Base-by-base conservation (phyloP, 1,284 basidiomycete genomes). In the Pseudozyma sp. region DNA sequence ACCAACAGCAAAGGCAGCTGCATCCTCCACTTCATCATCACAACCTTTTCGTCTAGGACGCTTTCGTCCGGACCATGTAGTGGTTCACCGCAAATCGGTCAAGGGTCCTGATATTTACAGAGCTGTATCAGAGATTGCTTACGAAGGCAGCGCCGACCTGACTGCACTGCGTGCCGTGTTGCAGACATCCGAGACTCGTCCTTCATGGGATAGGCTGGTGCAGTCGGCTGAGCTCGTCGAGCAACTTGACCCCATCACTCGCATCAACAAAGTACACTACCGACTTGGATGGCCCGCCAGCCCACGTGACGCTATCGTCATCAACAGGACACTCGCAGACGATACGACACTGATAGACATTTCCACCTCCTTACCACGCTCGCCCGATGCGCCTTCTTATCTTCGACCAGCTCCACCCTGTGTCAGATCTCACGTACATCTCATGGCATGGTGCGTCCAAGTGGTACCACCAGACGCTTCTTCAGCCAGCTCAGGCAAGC, bases 401-500 rank as follows among this genome's bases (percentile, higher is more conserved):
- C 88, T 99, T 50, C 90, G 95, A 70, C 95, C 96, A 0, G 91
- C 94, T 3, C 96, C 96, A 8, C 96, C 96, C 12, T 96, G 92
- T 83, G 95, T 99, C 44, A 90, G 97, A 74, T 96, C 96, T 1
- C 89, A 95, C 78, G 90, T 98, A 68, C 88, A 92, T 74, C 71
- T 99, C 55, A 92, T 94, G 77, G 93, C 94, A 16, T 97, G 94
- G 93, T 95, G 93, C 82, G 90, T 97, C 19, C 94, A 97, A 93
- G 78, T 87, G 78, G 93, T 76, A 12, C 63, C 67, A 5, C 48
- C 72, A 3, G 66, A 70, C 9, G 36, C 25, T 12, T 19, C 66
- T 9, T 77, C 81, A 88, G 72, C 85, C 86, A 63, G 84, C 67
- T 72, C 54, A 61, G 51, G 77, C 21, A 59, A 58, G 13, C 16